Conservation (phyloP, 352 stramenopile species). For the Phytopythium vexans region DNA sequence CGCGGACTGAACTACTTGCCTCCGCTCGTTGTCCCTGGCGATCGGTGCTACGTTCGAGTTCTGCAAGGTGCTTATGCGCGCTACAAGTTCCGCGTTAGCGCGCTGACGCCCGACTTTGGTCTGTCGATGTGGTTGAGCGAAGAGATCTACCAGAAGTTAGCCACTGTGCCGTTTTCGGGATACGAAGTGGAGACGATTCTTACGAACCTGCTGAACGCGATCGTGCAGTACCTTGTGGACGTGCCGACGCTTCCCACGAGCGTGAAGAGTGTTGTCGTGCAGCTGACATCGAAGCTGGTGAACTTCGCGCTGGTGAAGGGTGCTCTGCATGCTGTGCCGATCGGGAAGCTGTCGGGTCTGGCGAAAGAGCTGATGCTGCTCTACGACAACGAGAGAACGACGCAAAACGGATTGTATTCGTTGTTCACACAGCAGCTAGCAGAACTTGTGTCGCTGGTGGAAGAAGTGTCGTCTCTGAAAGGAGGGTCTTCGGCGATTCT, state of each 20-base stretch:
- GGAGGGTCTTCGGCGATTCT: constrained; percentile 43
- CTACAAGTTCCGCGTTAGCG: constrained; percentile 80
- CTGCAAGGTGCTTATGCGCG: constrained; percentile 59
- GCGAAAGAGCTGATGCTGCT: constrained; percentile 51
- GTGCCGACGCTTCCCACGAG: constrained; percentile 32
- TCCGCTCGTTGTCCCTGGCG: constrained; percentile 51
- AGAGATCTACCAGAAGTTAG: constrained; percentile 59
- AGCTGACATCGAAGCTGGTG: constrained; percentile 55
- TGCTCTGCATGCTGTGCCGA: constrained; percentile 45
- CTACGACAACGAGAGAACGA: constrained; percentile 62
- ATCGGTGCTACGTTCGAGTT: constrained; percentile 64
- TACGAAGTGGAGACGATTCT: constrained; percentile 67
- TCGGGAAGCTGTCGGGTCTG: constrained; percentile 53
- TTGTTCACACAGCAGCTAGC: constrained; percentile 61
- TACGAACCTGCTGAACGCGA: constrained; percentile 36
- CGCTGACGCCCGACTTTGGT: constrained; percentile 64
- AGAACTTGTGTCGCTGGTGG: constrained; percentile 57
- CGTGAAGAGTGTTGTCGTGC: constrained; percentile 45
- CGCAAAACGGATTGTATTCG: constrained; percentile 62
- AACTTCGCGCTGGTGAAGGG: constrained; percentile 63
- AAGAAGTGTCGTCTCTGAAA: constrained; percentile 57
- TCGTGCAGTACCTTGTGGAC: constrained; percentile 47
- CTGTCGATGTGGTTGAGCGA: constrained; percentile 72
- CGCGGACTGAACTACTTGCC: constrained; percentile 64
- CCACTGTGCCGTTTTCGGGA: constrained; percentile 40